A percentile compares a stretch with the other conserved stretches of the same genome.
These are phyloP conservation scores for Tagetes erecta DNA, from an alignment of 129 eudicot species.

Conservation along the genomic window DNA sequence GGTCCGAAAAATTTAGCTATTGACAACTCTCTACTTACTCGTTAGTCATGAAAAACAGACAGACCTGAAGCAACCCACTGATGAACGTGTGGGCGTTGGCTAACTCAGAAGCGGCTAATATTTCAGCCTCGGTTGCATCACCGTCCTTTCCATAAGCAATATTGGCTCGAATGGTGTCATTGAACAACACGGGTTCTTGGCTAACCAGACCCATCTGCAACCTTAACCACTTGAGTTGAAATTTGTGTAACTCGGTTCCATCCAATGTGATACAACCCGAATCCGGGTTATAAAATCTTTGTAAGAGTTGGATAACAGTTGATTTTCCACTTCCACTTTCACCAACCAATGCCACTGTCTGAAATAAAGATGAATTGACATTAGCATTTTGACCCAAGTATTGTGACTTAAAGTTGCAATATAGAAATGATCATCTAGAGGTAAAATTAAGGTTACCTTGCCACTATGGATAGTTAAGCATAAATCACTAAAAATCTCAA, in stretches of 20 bases:
- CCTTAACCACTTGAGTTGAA: conserved; percentile 77
- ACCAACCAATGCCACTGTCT: conserved; percentile 69
- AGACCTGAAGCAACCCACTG: conserved; percentile 59
- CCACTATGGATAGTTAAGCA: conserved; percentile 66
- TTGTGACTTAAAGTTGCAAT: not conserved
- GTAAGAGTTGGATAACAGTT: conserved; percentile 58
- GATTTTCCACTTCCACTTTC: conserved; percentile 85
- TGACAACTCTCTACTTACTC: not conserved
- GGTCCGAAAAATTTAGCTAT: too few species aligned
- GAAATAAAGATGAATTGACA: not conserved
- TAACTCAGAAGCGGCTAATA: conserved; percentile 63
- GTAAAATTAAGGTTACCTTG: conserved; percentile 23
- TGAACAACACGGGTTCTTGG: conserved; percentile 73
- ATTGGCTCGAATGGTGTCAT: conserved; percentile 71
- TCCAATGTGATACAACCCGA: conserved; percentile 62
- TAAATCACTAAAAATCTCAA: conserved; percentile 66
- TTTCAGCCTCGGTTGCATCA: conserved; percentile 65
- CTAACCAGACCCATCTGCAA: conserved; percentile 77
- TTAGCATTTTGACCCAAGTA: not conserved
- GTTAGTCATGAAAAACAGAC: not conserved
- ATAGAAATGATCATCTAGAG: not conserved
- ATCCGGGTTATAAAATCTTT: conserved; percentile 73
- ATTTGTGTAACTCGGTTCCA: conserved; percentile 52
- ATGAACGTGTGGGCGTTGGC: conserved; percentile 75
- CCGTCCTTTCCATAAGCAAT: conserved; percentile 77